A percentile compares a stretch with the other conserved stretches of the same genome.
These are phyloP conservation scores for Entomortierella lignicola DNA, from an alignment of 192 early-diverging fungal genomes.

Conservation along the genomic window DNA sequence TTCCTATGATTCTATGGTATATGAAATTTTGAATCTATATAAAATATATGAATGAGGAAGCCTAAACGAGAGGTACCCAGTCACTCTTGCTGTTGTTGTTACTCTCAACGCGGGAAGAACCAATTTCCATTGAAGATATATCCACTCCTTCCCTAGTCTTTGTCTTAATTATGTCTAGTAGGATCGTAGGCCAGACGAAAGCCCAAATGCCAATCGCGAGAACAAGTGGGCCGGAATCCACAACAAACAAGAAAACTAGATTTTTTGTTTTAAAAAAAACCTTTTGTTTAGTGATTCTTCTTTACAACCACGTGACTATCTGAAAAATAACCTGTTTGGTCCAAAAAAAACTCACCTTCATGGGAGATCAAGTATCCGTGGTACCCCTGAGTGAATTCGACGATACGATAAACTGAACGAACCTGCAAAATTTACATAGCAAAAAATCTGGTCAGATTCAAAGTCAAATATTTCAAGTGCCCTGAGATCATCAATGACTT, in stretches of 20 bases:
- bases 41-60: too few relatives aligned
- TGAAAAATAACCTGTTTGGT: too few relatives aligned
- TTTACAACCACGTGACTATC: too few relatives aligned
- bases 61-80: background rate
- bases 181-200: constrained; percentile 19
- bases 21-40: too few relatives aligned
- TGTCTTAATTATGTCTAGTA: background rate
- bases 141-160: background rate
- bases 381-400: constrained; percentile 31
- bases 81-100: background rate
- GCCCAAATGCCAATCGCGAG: constrained; percentile 39
- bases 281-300: background rate
- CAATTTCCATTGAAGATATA: background rate
- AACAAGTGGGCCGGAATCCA: constrained; percentile 31
- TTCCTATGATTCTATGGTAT: too few relatives aligned
- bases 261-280: background rate
- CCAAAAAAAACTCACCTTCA: constrained; percentile 19
- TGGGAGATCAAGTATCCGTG: constrained; percentile 10
- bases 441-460: background rate
- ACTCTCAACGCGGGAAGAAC: background rate
- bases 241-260: constrained; percentile 25
- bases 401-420: constrained; percentile 31
- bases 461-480: too few relatives aligned
- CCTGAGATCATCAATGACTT: background rate
- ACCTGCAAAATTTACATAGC: background rate